Percentiles rank a stretch among this genome's conserved stretches.
Evolutionary conservation across 371 early-diverging fungal genomes (phyloP).

Genomic region (Actinomortierella ambigua): DNA sequence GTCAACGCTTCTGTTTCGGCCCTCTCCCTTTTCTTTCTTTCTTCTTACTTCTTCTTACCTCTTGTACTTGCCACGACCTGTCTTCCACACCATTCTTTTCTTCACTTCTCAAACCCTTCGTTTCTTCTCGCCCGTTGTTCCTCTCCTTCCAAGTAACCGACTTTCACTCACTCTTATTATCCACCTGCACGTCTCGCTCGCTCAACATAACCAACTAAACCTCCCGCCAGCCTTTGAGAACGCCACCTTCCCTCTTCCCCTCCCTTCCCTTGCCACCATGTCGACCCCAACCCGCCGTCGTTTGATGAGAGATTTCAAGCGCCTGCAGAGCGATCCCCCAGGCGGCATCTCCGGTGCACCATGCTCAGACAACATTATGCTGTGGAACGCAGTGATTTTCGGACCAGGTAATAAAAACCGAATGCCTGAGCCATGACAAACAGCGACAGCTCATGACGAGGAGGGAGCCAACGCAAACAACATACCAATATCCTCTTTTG

Average conservation of each 20-base stretch:
- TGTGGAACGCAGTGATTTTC: constrained; percentile 99
- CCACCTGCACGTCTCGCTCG: too few species aligned
- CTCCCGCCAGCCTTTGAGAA: not conserved
- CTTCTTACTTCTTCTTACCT: not conserved
- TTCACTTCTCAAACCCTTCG: not conserved
- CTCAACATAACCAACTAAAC: not conserved
- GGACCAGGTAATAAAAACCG: constrained; percentile 80
- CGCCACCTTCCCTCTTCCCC: not conserved
- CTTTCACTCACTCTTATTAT: not conserved
- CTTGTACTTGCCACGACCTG: not conserved
- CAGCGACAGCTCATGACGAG: not conserved
- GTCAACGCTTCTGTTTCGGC: not conserved
- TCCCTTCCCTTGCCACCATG: constrained; percentile 50
- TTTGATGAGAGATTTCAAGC: constrained; percentile 96
- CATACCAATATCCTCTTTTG: too few species aligned
- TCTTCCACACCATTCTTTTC: not conserved
- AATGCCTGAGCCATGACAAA: constrained; percentile 1
- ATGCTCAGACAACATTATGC: constrained; percentile 92
- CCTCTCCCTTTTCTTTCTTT: not conserved
- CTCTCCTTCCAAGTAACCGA: not conserved
- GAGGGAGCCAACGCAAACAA: too few species aligned
- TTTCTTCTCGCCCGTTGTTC: not conserved
- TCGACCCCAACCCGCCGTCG: constrained; percentile 88
- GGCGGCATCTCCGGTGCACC: constrained; percentile 92
- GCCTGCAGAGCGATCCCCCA: constrained; percentile 95